A percentile compares a stretch with the other conserved stretches of the same genome.
Evolutionary conservation across 1,139 yeast genomes (phyloP).

Genomic region (Lodderomyces metapsilosis): DNA sequence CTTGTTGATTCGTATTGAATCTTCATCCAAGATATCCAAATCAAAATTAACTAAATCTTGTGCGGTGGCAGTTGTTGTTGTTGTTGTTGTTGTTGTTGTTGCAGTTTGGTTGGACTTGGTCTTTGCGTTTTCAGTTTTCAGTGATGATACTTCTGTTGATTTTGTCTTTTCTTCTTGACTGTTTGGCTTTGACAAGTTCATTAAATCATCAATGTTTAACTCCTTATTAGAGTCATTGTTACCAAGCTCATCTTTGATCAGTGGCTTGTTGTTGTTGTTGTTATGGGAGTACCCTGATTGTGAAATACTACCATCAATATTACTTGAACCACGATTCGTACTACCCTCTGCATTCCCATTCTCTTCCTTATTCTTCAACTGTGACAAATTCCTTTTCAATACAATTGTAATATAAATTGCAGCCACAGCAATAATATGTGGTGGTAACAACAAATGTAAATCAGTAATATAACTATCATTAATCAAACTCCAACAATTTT

Average conservation of each 20-base stretch:
- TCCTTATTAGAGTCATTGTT: constrained; percentile 1
- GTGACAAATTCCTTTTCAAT: constrained; percentile 42
- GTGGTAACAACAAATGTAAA: constrained; percentile 76
- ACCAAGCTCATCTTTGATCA: not conserved
- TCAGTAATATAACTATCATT: constrained; percentile 92
- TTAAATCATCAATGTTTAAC: constrained; percentile 43
- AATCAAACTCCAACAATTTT: constrained; percentile 83
- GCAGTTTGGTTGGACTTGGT: not conserved
- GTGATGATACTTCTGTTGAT: not conserved
- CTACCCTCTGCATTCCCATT: constrained; percentile 9
- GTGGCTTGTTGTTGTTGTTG: constrained; percentile 1
- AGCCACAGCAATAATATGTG: constrained; percentile 85
- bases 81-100: constrained; percentile 5
- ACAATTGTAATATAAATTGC: constrained; percentile 75
- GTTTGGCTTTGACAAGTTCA: constrained; percentile 23
- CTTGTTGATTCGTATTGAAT: constrained; percentile 44
- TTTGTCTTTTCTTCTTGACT: constrained; percentile 1
- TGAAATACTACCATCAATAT: not conserved
- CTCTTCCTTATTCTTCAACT: constrained; percentile 11
- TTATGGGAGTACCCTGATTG: not conserved
- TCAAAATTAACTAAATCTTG: constrained; percentile 13
- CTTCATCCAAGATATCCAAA: constrained; percentile 32
- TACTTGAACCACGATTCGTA: constrained; percentile 2
- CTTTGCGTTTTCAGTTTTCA: not conserved
- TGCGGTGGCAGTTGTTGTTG: constrained; percentile 6